phyloP scores from a whole-genome alignment of 192 early-diverging fungal species.

The Coemansia sp. region DNA sequence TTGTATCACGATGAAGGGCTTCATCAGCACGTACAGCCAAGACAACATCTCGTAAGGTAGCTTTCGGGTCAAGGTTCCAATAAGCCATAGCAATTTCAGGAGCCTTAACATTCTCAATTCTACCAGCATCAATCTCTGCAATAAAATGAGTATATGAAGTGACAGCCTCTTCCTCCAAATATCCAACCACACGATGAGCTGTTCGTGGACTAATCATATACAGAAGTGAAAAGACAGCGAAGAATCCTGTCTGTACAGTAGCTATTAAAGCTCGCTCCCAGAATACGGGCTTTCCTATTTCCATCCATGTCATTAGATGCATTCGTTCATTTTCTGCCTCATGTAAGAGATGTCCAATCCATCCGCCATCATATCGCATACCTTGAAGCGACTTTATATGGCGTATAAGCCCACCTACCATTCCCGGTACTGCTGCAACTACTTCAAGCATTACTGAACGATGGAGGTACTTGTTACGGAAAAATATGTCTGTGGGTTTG shows the following conservation, averaged over 20 bases:
- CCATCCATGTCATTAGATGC: slow-evolving; percentile 80
- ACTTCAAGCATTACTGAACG: slow-evolving; percentile 79
- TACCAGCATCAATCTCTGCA: slow-evolving; percentile 77
- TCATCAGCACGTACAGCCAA: slow-evolving; percentile 89
- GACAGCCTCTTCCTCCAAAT: slow-evolving; percentile 92
- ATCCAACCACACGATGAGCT: slow-evolving; percentile 87
- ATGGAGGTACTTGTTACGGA: slow-evolving; percentile 73
- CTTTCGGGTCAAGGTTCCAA: slow-evolving; percentile 68
- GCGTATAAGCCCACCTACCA: slow-evolving; percentile 81
- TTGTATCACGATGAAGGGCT: slow-evolving; percentile 83
- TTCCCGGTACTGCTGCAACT: slow-evolving; percentile 79
- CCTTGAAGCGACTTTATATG: slow-evolving; percentile 77
- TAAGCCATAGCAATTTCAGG: slow-evolving; percentile 86
- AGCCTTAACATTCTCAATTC: slow-evolving; percentile 67
- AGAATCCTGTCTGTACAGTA: slow-evolving; percentile 83
- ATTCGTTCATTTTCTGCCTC: slow-evolving; percentile 90
- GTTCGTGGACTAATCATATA: slow-evolving; percentile 78
- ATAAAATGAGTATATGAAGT: slow-evolving; percentile 88
- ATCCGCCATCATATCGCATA: slow-evolving; percentile 82
- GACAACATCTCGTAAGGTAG: slow-evolving; percentile 82
- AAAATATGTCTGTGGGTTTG: slow-evolving; percentile 66
- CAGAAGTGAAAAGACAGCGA: slow-evolving; percentile 84
- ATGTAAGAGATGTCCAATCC: slow-evolving; percentile 85
- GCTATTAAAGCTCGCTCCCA: slow-evolving; percentile 69
- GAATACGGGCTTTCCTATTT: slow-evolving; percentile 60